Base-by-base conservation (phyloP, 192 early-diverging fungal species). In the Dimargaris xerosporica region DNA sequence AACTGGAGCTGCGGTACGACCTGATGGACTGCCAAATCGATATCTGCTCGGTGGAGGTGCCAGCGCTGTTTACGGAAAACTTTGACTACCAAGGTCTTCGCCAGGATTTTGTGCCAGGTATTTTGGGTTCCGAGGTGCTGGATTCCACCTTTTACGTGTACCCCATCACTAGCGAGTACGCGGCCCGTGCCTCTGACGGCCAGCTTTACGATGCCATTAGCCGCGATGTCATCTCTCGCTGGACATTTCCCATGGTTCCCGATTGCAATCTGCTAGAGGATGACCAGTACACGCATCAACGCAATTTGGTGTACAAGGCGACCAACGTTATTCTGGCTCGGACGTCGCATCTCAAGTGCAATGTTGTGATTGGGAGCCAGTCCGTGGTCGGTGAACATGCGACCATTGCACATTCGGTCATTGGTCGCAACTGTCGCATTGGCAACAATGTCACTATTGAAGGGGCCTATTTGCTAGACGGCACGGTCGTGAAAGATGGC, bases 71-170 rank as follows among this genome's bases (percentile, higher is more conserved):
- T 65, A 90, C 86, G 11, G 94, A 98, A 67, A 96, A 96, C 76
- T 96, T 96, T 78, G 96, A 98, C 76, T 98, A 91, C 73, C 93
- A 95, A 71, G 82, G 86, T 55, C 78, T 96, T 51, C 81, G 91
- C 25, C 75, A 76, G 26, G 88, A 98, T 73, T 98, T 98, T 73
- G 82, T 96, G 44, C 78, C 83, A 30, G 91, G 91, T 28, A 91
- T 95, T 63, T 67, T 96, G 59, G 85, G 84, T 60, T 93, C 91
- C 10, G 91, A 94, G 63, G 72, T 96, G 56, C 71, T 93, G 42
- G 80, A 79, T 15, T 88, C 92, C 68, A 87, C 91, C 0, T 89
- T 98, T 39, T 91, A 93, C 67, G 75, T 82, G 39, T 85, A 96
- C 66, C 63, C 75, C 30, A 71, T 94, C 59, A 70, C 85, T 3